These are phyloP conservation scores for Fusarium zealandicum DNA, from an alignment of 2,329 filamentous ascomycete species.

Conservation along the genomic window DNA sequence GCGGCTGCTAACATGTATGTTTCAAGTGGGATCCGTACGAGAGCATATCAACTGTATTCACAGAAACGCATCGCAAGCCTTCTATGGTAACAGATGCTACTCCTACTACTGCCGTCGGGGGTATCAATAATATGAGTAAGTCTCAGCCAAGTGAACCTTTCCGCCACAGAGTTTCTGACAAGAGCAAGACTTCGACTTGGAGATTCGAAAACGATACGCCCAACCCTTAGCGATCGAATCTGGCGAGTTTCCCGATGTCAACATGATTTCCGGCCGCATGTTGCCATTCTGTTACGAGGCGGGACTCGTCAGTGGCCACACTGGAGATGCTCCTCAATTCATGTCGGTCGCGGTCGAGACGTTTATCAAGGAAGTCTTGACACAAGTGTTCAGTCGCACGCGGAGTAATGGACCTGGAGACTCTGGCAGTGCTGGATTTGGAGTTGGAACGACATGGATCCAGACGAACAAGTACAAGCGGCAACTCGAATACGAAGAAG, in stretches of 20 bases:
- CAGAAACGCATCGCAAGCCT: slow-evolving; percentile 57
- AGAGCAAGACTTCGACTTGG: slow-evolving; percentile 67
- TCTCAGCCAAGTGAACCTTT: slow-evolving; percentile 11
- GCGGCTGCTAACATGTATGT: slow-evolving; percentile 28
- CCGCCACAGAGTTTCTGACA: slow-evolving; percentile 26
- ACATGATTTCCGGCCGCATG: slow-evolving; percentile 69
- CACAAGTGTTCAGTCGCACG: slow-evolving; percentile 69
- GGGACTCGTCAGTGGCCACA: slow-evolving; percentile 66
- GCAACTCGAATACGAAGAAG: slow-evolving; percentile 79
- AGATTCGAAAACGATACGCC: slow-evolving; percentile 70
- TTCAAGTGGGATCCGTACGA: slow-evolving; percentile 63
- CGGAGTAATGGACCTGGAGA: slow-evolving; percentile 70
- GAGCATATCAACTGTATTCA: slow-evolving; percentile 59
- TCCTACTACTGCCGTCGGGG: slow-evolving; percentile 70
- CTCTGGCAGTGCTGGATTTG: slow-evolving; percentile 67
- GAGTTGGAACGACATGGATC: slow-evolving; percentile 73
- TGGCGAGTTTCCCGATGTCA: slow-evolving; percentile 72
- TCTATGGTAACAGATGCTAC: slow-evolving; percentile 66
- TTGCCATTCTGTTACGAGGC: slow-evolving; percentile 73
- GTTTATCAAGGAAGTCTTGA: slow-evolving; percentile 71
- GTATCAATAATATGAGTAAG: slow-evolving; percentile 82
- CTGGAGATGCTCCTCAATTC: slow-evolving; percentile 66
- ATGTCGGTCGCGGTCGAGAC: slow-evolving; percentile 71
- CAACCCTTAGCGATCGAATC: slow-evolving; percentile 72
- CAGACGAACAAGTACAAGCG: slow-evolving; percentile 80